Evolutionary conservation across 1,284 basidiomycete genomes (phyloP), one percentile per base, ranked within the genome.

Genomic region (Puccinia novopanici): DNA sequence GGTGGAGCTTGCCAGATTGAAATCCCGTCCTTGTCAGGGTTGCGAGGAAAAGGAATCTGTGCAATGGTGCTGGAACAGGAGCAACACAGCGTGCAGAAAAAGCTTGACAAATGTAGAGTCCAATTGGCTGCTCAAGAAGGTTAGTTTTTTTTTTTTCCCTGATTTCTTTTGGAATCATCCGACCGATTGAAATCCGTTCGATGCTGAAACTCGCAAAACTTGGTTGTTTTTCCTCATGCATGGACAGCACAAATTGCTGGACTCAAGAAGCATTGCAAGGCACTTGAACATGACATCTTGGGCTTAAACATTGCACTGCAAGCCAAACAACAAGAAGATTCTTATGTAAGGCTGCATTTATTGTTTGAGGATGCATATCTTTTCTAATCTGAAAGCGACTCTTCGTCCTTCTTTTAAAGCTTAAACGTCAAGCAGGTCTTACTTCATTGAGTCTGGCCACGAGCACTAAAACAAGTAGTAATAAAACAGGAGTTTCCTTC

Each of bases 291-390:
- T 22, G 82, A 82, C 81, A 77, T 82, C 12, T 78, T 76, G 52
- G 82, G 82, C 40, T 68, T 82, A 27, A 82, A 82, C 52, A 82
- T 82, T 3, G 82, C 82, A 27, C 81, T 82, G 57, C 65, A 82
- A 82, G 82, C 82, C 30, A 82, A 82, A 78, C 82, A 82, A 73
- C 81, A 82, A 55, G 82, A 82, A 78, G 57, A 81, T 27, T 59
- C 59, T 40, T 77, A 52, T 42, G 75, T 77, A 68, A 67, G 75
- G 2, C 50, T 3, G 6, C 48, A n/a, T 30, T 68, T 42, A n/a
- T 54, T 48, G 30, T n/a, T 6, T 5, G 22, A 48, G 45, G 13
- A 8, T 52, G 45, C 22, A 34, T 27, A 27, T 48, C n/a, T 22
- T 30, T n/a, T 45, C 42, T 52, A 5, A 72, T 15, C 40, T 54